Percentiles rank a stretch among this genome's conserved stretches.
Evolutionary conservation across 768 basidiomycete species (phyloP).

Genomic region (Kwoniella sp.): DNA sequence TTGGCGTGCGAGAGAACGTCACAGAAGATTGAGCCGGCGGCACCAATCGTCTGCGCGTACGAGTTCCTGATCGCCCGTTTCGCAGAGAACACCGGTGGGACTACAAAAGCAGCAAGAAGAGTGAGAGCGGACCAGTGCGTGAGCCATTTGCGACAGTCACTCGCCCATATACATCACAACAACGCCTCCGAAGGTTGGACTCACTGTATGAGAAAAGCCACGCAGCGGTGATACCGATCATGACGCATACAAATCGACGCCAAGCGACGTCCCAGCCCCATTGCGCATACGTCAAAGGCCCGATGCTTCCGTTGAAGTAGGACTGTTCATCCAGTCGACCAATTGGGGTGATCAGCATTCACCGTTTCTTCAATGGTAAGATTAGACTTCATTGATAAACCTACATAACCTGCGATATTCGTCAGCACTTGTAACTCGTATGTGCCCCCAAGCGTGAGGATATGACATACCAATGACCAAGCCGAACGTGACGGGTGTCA

Average conservation of each 20-base stretch:
- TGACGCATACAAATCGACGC: slow-evolving; percentile 61
- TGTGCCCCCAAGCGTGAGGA: too few species aligned
- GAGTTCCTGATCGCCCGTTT: slow-evolving; percentile 72
- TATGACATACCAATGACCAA: slow-evolving; percentile 47
- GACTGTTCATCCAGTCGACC: slow-evolving; percentile 26
- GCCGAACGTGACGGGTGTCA: slow-evolving; percentile 49
- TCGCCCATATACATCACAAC: neutral
- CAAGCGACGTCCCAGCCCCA: slow-evolving; percentile 65
- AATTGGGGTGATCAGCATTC: slow-evolving; percentile 50
- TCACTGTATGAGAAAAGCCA: slow-evolving; percentile 59
- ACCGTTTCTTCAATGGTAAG: slow-evolving; percentile 59
- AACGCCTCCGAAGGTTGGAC: neutral
- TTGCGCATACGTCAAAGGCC: slow-evolving; percentile 41
- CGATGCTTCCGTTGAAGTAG: slow-evolving; percentile 60
- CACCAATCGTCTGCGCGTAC: slow-evolving; percentile 68
- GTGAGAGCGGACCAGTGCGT: neutral
- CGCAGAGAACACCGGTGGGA: slow-evolving; percentile 75
- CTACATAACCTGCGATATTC: slow-evolving; percentile 28
- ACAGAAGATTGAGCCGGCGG: slow-evolving; percentile 74
- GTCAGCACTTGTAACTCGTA: neutral
- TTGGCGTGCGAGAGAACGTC: slow-evolving; percentile 73
- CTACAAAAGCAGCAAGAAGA: slow-evolving; percentile 46
- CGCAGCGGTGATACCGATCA: slow-evolving; percentile 72
- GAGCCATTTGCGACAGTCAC: neutral
- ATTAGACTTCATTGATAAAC: slow-evolving; percentile 63